Evolutionary conservation across 163 green algal genomes (phyloP).

Genomic region (Prototheca wickerhamii): DNA sequence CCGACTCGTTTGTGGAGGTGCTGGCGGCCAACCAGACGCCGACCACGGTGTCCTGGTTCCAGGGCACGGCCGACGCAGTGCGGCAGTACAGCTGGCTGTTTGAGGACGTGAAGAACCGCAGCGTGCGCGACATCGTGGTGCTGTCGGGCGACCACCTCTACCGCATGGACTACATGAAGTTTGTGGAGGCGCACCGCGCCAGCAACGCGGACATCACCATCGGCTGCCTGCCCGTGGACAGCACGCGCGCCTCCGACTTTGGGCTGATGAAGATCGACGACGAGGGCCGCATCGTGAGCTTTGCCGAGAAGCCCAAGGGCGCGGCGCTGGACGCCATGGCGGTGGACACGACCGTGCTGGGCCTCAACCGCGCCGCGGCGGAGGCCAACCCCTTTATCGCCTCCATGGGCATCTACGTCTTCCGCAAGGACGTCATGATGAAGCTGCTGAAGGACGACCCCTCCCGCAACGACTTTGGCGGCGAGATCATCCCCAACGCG

Average conservation of each 20-base stretch:
- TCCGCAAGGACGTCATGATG: conserved; percentile 90
- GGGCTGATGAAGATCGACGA: conserved; percentile 96
- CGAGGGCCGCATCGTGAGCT: conserved; percentile 74
- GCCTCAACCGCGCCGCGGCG: conserved; percentile 19
- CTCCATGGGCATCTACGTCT: conserved; percentile 99
- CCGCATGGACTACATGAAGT: conserved; percentile 98
- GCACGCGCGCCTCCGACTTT: conserved; percentile 86
- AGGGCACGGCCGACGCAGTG: conserved; percentile 93
- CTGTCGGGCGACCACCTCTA: conserved; percentile 88
- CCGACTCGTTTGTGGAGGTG: conserved; percentile 96
- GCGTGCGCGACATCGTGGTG: conserved; percentile 90
- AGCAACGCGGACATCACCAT: conserved; percentile 92
- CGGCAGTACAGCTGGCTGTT: conserved; percentile 97
- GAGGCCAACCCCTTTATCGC: conserved; percentile 51
- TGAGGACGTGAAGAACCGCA: conserved; percentile 91
- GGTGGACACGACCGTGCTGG: conserved; percentile 94
- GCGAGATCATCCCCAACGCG: conserved; percentile 90
- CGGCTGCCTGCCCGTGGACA: conserved; percentile 81
- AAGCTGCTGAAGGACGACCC: conserved; percentile 70
- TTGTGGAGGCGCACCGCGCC: conserved; percentile 82
- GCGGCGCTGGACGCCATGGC: conserved; percentile 84
- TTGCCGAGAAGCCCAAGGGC: conserved; percentile 97
- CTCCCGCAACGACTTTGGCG: conserved; percentile 91
- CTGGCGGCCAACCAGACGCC: conserved; percentile 81
- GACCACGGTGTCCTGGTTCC: conserved; percentile 89